phyloP scores from a whole-genome alignment of 192 early-diverging fungal genomes.

The Chytriomyces hyalinus region DNA sequence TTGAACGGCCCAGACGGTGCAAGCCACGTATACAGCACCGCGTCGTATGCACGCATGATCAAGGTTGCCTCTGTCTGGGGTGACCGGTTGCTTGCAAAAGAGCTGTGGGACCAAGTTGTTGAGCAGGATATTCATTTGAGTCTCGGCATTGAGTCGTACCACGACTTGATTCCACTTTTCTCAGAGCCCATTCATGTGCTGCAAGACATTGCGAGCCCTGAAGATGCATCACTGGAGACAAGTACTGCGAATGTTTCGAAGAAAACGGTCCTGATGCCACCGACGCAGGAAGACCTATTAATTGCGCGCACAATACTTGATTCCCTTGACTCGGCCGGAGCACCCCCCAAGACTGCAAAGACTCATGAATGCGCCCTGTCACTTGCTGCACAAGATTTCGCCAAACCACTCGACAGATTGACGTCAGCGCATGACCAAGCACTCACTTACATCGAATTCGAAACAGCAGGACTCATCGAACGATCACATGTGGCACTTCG shows the following conservation, averaged over 20 bases:
- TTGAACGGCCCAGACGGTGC: not conserved
- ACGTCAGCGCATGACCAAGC: not conserved
- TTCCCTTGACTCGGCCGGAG: not conserved
- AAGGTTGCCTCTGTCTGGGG: not conserved
- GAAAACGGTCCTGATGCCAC: not conserved
- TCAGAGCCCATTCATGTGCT: not conserved
- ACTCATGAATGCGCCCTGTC: not conserved
- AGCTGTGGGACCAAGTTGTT: not conserved
- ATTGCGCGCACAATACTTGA: not conserved
- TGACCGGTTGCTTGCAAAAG: not conserved
- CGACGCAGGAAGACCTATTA: not conserved
- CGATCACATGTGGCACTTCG: not conserved
- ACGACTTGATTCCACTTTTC: conserved; percentile 4
- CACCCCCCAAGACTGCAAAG: not conserved
- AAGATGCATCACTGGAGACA: not conserved
- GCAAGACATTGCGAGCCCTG: not conserved
- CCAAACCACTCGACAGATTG: not conserved
- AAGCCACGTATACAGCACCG: not conserved
- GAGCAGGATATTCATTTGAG: not conserved
- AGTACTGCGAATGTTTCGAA: not conserved
- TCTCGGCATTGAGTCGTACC: conserved; percentile 3
- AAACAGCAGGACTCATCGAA: not conserved
- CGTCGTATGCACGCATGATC: conserved; percentile 8
- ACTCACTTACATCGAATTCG: not conserved
- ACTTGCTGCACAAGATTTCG: not conserved